A percentile compares a stretch with the other conserved stretches of the same genome.
phyloP scores from a whole-genome alignment of 805 yeast genomes.

The Myxozyma mucilagina region DNA sequence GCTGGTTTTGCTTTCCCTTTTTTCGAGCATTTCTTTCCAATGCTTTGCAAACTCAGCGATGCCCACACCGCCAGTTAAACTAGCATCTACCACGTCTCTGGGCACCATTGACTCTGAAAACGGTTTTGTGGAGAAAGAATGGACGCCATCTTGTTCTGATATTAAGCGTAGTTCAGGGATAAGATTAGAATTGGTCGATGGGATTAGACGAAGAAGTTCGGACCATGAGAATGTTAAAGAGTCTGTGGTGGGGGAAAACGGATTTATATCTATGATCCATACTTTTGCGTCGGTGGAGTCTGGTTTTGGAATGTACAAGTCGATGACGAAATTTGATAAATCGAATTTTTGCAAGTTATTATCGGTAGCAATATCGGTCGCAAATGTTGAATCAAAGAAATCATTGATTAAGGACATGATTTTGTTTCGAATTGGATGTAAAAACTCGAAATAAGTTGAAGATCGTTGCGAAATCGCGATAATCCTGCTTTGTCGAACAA shows the following conservation, averaged over 20 bases:
- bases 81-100: conserved; percentile 82
- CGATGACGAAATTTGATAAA: conserved; percentile 49
- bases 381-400: too few species aligned
- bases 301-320: conserved; percentile 80
- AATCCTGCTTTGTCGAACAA: conserved; percentile 62
- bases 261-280: conserved; percentile 81
- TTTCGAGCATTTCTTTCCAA: conserved; percentile 50
- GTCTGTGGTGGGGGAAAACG: conserved; percentile 74
- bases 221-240: conserved; percentile 80
- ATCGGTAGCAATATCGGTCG: too few species aligned
- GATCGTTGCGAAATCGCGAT: conserved; percentile 85
- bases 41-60: conserved; percentile 67
- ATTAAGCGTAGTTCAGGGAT: conserved; percentile 58
- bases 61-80: conserved; percentile 58
- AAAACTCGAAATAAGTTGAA: conserved; percentile 73
- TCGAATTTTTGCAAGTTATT: not conserved
- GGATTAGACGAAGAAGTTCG: conserved; percentile 63
- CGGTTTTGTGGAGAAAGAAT: conserved; percentile 75
- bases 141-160: conserved; percentile 60
- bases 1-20: not conserved
- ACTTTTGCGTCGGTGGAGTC: conserved; percentile 48
- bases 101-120: conserved; percentile 93
- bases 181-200: not conserved
- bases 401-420: conserved; percentile 51
- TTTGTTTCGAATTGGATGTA: conserved; percentile 53